Evolutionary conservation across 2,329 filamentous ascomycete genomes (phyloP).

Genomic region (Fusarium solani-melongenae): DNA sequence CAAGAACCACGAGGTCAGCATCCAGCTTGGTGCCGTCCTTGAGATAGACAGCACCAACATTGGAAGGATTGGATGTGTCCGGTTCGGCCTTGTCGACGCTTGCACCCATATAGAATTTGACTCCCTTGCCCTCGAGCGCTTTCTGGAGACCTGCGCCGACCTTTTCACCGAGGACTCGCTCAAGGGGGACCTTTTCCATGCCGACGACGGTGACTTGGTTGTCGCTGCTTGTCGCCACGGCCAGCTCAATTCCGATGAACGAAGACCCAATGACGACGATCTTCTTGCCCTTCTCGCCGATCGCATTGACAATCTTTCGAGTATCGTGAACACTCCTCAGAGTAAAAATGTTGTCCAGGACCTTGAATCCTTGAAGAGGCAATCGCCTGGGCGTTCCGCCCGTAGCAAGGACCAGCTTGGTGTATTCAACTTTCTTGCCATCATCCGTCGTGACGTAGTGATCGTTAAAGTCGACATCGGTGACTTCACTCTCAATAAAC

Average conservation of each 20-base stretch:
- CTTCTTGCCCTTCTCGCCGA: constrained; percentile 88
- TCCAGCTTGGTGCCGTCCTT: constrained; percentile 87
- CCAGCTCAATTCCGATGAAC: constrained; percentile 99
- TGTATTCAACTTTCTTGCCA: constrained; percentile 79
- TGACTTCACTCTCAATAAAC: constrained; percentile 73
- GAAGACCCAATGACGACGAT: constrained; percentile 92
- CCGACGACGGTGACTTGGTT: constrained; percentile 90
- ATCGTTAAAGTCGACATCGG: constrained; percentile 77
- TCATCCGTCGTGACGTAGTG: constrained; percentile 81
- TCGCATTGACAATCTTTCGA: constrained; percentile 80
- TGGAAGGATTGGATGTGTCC: constrained; percentile 72
- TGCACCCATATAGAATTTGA: constrained; percentile 88
- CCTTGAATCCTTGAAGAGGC: constrained; percentile 86
- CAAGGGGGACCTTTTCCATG: constrained; percentile 86
- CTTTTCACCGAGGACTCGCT: constrained; percentile 84
- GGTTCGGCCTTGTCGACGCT: constrained; percentile 85
- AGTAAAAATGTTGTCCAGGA: constrained; percentile 87
- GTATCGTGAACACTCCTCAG: constrained; percentile 82
- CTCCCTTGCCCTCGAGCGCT: constrained; percentile 83
- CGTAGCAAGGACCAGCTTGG: constrained; percentile 89
- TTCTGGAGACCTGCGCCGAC: constrained; percentile 85
- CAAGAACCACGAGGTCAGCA: constrained; percentile 91
- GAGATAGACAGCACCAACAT: constrained; percentile 83
- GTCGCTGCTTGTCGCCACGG: constrained; percentile 80
- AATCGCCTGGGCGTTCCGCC: constrained; percentile 82